phyloP scores from a whole-genome alignment of 208 protist genomes.

The Trypanosoma melophagium region DNA sequence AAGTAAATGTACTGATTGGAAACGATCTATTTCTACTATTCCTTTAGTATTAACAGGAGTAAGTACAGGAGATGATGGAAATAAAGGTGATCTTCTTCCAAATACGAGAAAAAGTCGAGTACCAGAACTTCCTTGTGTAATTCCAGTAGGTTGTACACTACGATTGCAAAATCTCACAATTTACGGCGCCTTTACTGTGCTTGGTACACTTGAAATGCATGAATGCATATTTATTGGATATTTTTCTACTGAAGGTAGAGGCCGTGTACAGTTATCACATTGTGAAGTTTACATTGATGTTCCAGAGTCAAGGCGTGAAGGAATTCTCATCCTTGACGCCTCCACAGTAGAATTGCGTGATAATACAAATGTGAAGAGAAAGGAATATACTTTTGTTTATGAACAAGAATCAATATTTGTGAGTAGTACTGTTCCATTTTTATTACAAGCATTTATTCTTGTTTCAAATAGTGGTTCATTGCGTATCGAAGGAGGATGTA shows the following conservation, averaged over 20 bases:
- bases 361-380: conserved; percentile 32
- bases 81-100: conserved; percentile 1
- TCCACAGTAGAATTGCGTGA: conserved; percentile 49
- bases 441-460: conserved; percentile 52
- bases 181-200: conserved; percentile 55
- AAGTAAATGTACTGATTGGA: not conserved
- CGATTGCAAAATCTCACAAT: conserved; percentile 44
- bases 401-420: not conserved
- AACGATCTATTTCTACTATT: not conserved
- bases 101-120: conserved; percentile 4
- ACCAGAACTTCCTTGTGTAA: conserved; percentile 23
- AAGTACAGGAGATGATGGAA: not conserved
- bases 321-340: conserved; percentile 61
- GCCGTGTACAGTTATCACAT: conserved; percentile 34
- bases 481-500: conserved; percentile 32
- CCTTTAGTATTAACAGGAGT: conserved; percentile 8
- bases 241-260: conserved; percentile 44
- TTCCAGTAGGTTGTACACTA: conserved; percentile 46
- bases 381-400: conserved; percentile 8
- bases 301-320: conserved; percentile 36
- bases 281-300: conserved; percentile 43
- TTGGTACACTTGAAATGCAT: conserved; percentile 48
- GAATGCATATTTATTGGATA: conserved; percentile 64
- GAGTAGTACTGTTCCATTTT: not conserved
- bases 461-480: conserved; percentile 67